Conservation (phyloP, 495 filamentous ascomycete species). For the Penicillium soppii region DNA sequence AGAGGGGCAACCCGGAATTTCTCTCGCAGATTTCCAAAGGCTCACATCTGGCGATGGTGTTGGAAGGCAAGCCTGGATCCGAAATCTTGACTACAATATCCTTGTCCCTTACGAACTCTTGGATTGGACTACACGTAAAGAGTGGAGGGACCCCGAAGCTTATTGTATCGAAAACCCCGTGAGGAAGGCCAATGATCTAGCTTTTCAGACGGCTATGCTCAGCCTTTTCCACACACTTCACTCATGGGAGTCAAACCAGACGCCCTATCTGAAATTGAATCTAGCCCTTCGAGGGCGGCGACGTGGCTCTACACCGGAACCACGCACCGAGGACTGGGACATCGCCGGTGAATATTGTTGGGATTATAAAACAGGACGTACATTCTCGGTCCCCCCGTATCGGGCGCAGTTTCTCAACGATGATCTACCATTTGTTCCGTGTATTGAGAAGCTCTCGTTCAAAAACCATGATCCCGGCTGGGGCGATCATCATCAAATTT, state of each 20-base stretch:
- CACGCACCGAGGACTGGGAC: neutral
- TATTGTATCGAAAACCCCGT: neutral
- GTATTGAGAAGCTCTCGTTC: conserved; percentile 1
- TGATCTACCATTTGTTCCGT: neutral
- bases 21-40: neutral
- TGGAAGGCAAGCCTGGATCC: neutral
- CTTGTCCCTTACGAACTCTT: neutral
- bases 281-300: neutral
- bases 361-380: neutral
- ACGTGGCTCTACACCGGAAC: neutral
- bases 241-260: neutral
- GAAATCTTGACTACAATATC: neutral
- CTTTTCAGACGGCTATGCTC: conserved; percentile 4
- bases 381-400: neutral
- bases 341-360: neutral
- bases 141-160: neutral
- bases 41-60: neutral
- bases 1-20: neutral
- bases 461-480: neutral
- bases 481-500: neutral
- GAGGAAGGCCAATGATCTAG: neutral
- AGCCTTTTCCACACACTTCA: conserved; percentile 2
- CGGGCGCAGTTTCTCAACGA: neutral
- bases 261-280: neutral
- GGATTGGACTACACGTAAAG: neutral